These are phyloP conservation scores for Proteromonas lacertae DNA, from an alignment of 352 stramenopile genomes.

Conservation along the genomic window DNA sequence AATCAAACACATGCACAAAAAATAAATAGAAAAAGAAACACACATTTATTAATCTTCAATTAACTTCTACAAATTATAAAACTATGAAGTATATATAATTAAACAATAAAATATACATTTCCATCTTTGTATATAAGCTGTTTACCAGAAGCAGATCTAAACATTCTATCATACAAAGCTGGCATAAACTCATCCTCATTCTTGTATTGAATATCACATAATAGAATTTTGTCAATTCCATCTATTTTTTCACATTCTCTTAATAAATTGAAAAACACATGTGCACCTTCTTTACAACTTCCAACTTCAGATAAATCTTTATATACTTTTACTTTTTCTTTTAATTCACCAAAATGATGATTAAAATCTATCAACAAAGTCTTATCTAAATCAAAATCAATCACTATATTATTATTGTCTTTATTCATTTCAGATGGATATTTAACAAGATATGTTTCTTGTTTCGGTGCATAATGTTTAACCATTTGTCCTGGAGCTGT, in stretches of 20 bases:
- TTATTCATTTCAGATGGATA: not conserved
- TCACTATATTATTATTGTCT: not conserved
- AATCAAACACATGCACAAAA: too few species aligned
- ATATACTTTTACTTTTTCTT: not conserved
- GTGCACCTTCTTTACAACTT: not conserved
- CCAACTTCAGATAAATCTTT: not conserved
- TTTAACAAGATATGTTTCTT: conserved; percentile 11
- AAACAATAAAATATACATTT: too few species aligned
- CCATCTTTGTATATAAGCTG: too few species aligned
- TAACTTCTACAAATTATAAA: too few species aligned
- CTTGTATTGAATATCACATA: not conserved
- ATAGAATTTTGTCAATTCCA: not conserved
- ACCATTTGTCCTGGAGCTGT: conserved; percentile 72
- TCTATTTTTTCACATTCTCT: not conserved
- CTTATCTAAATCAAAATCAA: not conserved
- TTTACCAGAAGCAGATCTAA: not conserved
- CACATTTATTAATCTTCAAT: too few species aligned
- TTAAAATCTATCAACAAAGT: not conserved
- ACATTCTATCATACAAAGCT: not conserved
- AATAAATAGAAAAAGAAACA: too few species aligned
- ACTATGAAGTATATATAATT: too few species aligned
- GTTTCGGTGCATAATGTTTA: conserved; percentile 82
- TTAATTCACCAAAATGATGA: not conserved
- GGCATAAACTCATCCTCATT: not conserved
- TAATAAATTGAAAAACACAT: not conserved